Evolutionary conservation across 139 green algal genomes (phyloP).

Genomic region (Eudorina sp.): DNA sequence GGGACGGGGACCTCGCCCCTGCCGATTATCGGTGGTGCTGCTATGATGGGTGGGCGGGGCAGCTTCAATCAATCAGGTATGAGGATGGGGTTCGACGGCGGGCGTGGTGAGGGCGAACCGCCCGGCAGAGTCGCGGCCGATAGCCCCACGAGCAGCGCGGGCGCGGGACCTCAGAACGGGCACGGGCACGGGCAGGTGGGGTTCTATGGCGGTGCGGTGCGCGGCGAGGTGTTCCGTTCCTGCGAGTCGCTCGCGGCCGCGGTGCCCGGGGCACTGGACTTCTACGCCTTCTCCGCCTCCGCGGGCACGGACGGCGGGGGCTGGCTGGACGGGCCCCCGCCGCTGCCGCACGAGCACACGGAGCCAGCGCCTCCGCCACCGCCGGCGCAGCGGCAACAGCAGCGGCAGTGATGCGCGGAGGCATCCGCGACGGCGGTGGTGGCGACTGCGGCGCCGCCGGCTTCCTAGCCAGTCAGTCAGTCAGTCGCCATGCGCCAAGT

Average conservation of each 20-base stretch:
- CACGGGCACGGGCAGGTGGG: not conserved
- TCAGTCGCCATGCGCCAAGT: too few species aligned
- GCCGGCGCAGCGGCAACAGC: too few species aligned
- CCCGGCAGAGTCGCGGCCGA: not conserved
- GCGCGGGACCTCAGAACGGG: not conserved
- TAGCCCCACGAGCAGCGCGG: not conserved
- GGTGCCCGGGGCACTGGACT: not conserved
- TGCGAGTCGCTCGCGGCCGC: constrained; percentile 15
- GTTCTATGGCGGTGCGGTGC: too few species aligned
- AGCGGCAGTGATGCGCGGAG: too few species aligned
- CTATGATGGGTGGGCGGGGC: too few species aligned
- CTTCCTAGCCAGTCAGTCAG: too few species aligned
- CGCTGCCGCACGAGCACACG: not conserved
- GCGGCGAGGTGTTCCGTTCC: constrained; percentile 23
- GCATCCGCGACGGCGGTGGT: too few species aligned
- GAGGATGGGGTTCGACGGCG: too few species aligned
- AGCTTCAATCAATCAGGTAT: too few species aligned
- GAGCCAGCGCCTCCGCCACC: too few species aligned
- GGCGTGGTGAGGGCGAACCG: not conserved
- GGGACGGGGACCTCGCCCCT: not conserved
- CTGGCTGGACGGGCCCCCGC: not conserved
- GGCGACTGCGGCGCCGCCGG: too few species aligned
- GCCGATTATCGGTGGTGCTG: too few species aligned
- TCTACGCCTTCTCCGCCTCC: constrained; percentile 4
- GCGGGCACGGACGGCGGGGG: not conserved